These are phyloP conservation scores for Saccharomyces jurei DNA, from an alignment of 805 yeast species.

Conservation along the genomic window DNA sequence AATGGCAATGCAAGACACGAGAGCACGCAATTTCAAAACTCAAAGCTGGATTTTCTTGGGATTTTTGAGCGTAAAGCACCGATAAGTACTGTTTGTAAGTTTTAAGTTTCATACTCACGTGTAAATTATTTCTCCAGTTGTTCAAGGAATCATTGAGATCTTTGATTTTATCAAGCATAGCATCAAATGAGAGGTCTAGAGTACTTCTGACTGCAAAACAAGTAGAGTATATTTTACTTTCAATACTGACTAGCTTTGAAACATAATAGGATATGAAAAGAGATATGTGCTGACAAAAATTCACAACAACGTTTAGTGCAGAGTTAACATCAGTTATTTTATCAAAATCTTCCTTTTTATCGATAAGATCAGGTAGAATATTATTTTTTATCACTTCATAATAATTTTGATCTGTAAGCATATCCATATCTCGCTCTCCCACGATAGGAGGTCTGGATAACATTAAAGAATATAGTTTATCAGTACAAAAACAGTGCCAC, in stretches of 20 bases:
- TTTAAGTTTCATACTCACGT: slow-evolving; percentile 15
- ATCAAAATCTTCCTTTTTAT: slow-evolving; percentile 7
- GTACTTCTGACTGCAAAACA: slow-evolving; percentile 19
- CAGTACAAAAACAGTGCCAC: slow-evolving; percentile 35
- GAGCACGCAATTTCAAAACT: slow-evolving; percentile 16
- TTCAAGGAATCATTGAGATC: slow-evolving; percentile 12
- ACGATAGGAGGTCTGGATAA: slow-evolving; percentile 19
- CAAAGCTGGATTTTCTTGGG: slow-evolving; percentile 12
- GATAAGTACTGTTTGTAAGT: slow-evolving; percentile 18
- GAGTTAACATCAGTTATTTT: slow-evolving; percentile 9
- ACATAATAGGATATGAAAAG: slow-evolving; percentile 18
- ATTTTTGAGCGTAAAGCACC: slow-evolving; percentile 13
- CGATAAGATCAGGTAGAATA: slow-evolving; percentile 4
- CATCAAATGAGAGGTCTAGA: slow-evolving; percentile 16
- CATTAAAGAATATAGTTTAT: slow-evolving; percentile 17
- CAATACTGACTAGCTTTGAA: slow-evolving; percentile 12
- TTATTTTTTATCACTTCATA: slow-evolving; percentile 12
- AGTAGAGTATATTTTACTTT: slow-evolving; percentile 9
- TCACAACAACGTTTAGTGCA: slow-evolving; percentile 12
- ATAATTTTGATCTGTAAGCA: slow-evolving; percentile 14
- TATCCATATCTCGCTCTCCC: slow-evolving; percentile 16
- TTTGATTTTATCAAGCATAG: slow-evolving; percentile 13
- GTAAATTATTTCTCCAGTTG: slow-evolving; percentile 20
- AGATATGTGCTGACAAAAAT: slow-evolving; percentile 16
- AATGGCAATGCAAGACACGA: slow-evolving; percentile 18